Base-by-base conservation (phyloP, 257 asterid genomes). In the Rhazya stricta region DNA sequence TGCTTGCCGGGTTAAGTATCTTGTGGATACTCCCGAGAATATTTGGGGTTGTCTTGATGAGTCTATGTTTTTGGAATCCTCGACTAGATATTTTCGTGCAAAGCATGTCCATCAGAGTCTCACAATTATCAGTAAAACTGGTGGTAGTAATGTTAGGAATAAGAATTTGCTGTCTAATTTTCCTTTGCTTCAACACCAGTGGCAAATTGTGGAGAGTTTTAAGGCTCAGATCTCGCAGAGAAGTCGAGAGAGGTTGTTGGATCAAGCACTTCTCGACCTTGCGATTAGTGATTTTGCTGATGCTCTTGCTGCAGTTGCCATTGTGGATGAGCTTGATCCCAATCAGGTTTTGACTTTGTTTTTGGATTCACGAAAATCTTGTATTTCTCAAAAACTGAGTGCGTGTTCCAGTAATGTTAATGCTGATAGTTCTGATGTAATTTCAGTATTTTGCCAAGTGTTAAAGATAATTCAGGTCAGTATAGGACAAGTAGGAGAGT, bases 11-110 rank as follows among this genome's bases (percentile, higher is more conserved):
- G 99, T 95, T 76, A 95, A 95, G 91, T 95, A 95, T 84, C 85
- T 95, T 34, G 99, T 95, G n/a, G 99, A 95, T 83, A 92, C 98
- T 46, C 99, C 97, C 18, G 99, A 95, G 65, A 92, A 95, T 79
- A 95, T 95, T 4, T 95, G 99, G 99, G 99, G 99, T 41, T 89
- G 99, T 79, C 90, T 95, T 10, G 99, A 95, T 69, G 99, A 95
- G 76, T 92, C 89, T 18, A 95, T 95, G 99, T 92, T 91, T 79
- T 84, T 92, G 4, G 98, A 95, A 74, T 84, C 96, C 30, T 89
- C 99, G 8, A 96, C 97, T 5, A 89, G 99, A 46, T 95, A 95
- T 79, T 86, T 90, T 63, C 90, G 98, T 3, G 98, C 99, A 2
- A 95, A 92, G 73, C 93, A 91, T 12, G 99, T 91, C 68, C 96